A percentile compares a stretch with the other conserved stretches of the same genome.
These are phyloP conservation scores for Quercus lobata DNA, from an alignment of 331 rosid genomes.

Conservation along the genomic window DNA sequence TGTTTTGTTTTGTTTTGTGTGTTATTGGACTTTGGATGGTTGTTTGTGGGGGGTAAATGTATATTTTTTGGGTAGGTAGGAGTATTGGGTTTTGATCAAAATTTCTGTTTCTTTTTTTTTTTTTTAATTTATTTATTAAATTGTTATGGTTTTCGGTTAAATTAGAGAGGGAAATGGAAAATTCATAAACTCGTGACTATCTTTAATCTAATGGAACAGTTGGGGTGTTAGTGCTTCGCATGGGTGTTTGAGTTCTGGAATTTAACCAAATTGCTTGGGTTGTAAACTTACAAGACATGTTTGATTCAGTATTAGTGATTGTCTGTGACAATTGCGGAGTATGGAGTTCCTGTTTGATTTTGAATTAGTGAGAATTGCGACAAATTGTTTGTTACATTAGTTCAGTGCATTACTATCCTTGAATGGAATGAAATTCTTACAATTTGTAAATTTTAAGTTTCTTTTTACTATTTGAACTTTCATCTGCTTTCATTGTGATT, in stretches of 20 bases:
- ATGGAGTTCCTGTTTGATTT: no score
- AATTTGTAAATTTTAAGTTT: no score
- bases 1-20: background rate
- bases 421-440: no score
- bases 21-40: background rate
- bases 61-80: background rate
- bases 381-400: no score
- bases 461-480: background rate
- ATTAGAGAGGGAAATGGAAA: background rate
- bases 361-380: no score
- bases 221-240: background rate
- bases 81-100: background rate
- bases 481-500: background rate
- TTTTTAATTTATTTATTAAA: background rate
- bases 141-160: background rate
- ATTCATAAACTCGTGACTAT: no score
- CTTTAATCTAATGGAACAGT: background rate
- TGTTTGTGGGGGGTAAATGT: conserved; percentile 1
- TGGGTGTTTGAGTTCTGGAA: background rate
- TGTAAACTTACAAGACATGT: background rate
- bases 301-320: background rate
- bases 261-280: background rate
- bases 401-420: no score
- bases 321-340: no score
- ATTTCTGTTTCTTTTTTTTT: background rate